Percentiles rank a stretch among this genome's conserved stretches.
These are phyloP conservation scores for Plectosphaerella sp. DNA, from an alignment of 2,329 filamentous ascomycete genomes.

Conservation along the genomic window DNA sequence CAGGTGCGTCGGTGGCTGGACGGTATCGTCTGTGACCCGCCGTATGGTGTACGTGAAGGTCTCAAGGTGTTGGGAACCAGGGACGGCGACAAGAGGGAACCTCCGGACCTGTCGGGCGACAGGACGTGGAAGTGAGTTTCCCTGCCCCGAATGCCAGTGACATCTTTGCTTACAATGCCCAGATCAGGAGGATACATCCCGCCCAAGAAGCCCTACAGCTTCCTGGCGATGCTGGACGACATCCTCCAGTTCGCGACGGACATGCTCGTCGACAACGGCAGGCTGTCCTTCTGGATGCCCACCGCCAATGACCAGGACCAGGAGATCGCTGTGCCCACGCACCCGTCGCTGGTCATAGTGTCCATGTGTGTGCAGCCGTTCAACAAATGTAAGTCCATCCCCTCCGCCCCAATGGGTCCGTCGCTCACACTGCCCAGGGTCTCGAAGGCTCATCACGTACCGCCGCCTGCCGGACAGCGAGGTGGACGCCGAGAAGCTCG, in stretches of 20 bases:
- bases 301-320: conserved; percentile 76
- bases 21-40: conserved; percentile 91
- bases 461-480: conserved; percentile 59
- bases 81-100: conserved; percentile 52
- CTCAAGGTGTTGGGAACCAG: conserved; percentile 79
- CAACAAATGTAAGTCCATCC: conserved; percentile 66
- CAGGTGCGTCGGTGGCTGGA: conserved; percentile 62
- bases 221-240: conserved; percentile 84
- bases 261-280: conserved; percentile 72
- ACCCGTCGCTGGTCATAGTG: conserved; percentile 70
- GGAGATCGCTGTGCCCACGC: conserved; percentile 71
- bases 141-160: conserved; percentile 5
- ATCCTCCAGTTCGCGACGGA: conserved; percentile 77
- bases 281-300: conserved; percentile 96
- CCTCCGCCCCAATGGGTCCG: background rate
- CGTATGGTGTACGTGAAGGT: conserved; percentile 91
- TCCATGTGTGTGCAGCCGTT: conserved; percentile 81
- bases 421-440: conserved; percentile 53
- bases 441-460: conserved; percentile 83
- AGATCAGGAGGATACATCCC: conserved; percentile 68
- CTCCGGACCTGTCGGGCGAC: conserved; percentile 43
- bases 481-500: conserved; percentile 41
- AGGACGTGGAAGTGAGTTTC: conserved; percentile 60
- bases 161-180: conserved; percentile 14
- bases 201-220: conserved; percentile 89